Percentiles rank a stretch among this genome's conserved stretches.
Evolutionary conservation across 2,329 filamentous ascomycete species (phyloP).

Genomic region (Talaromyces sp.): DNA sequence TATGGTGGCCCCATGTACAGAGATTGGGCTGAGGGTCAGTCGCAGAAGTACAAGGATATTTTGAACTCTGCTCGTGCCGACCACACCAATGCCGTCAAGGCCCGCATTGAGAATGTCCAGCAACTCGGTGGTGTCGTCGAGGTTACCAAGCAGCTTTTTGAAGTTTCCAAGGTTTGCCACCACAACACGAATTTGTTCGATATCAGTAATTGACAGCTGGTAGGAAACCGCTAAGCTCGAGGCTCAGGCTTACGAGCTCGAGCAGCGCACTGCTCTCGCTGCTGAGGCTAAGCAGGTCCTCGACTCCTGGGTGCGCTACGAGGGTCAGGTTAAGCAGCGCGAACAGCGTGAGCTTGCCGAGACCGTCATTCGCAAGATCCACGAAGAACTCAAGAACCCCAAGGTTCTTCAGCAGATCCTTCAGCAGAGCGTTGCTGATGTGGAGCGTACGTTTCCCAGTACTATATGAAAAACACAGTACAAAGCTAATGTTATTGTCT

Average conservation of each 20-base stretch:
- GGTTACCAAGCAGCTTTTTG: slow-evolving; percentile 93
- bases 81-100: slow-evolving; percentile 93
- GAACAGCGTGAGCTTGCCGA: slow-evolving; percentile 96
- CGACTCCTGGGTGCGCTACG: slow-evolving; percentile 98
- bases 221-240: slow-evolving; percentile 98
- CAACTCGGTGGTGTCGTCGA: slow-evolving; percentile 93
- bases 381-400: slow-evolving; percentile 98
- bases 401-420: slow-evolving; percentile 96
- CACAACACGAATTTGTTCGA: background rate
- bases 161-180: slow-evolving; percentile 82
- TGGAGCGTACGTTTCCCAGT: slow-evolving; percentile 71
- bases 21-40: slow-evolving; percentile 85
- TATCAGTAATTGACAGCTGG: background rate
- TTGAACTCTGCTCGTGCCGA: slow-evolving; percentile 89
- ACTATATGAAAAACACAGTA: background rate
- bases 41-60: slow-evolving; percentile 89
- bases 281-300: slow-evolving; percentile 91
- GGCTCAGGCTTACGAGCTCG: slow-evolving; percentile 91
- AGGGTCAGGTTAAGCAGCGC: slow-evolving; percentile 96
- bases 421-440: slow-evolving; percentile 89
- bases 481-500: background rate
- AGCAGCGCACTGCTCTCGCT: slow-evolving; percentile 90
- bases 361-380: slow-evolving; percentile 90
- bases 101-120: slow-evolving; percentile 87
- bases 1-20: slow-evolving; percentile 88